Base-by-base conservation (phyloP, 805 yeast genomes). In the Yarrowia sp. region DNA sequence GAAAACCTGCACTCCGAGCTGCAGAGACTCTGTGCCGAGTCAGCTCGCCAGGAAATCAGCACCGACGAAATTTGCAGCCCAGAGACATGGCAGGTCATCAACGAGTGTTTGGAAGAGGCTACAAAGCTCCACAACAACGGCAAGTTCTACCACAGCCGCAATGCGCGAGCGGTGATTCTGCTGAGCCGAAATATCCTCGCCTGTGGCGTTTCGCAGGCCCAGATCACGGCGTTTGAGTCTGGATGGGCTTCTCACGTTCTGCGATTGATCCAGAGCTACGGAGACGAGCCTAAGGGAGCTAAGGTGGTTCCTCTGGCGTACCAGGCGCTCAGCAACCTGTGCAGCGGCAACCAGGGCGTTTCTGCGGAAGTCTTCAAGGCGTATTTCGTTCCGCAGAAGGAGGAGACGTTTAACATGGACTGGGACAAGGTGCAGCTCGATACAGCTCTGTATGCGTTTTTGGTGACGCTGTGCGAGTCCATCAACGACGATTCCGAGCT, bases 291-390 rank as follows among this genome's bases (percentile, higher is more conserved):
- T 5, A 39, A 55, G 8, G 35, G 27, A 5, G 29, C 29, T 16
- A 27, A 42, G 4, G 46, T 55, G 47, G n/a, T 38, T 27, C 61
- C 61, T 14, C 36, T 55, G 19, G 46, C 47, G 2, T 39, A 22
- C 21, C 61, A 55, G 38, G 61, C 61, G 6, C 22, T 55, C 29
- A 38, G 61, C 14, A 55, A 55, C n/a, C 22, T 51, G 22, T 51
- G 58, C 21, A 51, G 58, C 9, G 58, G 61, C 47, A 55, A 55
- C 14, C 33, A 22, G 19, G 47, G 61, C 7, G 47, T 38, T 16
- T 38, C 38, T 3, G 10, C 36, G 1, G 47, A 38, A 24, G 19
- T 38, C 9, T 55, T 38, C 25, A 36, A 38, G 47, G n/a, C 38
- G 1, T 10, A 38, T 39, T 27, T 38, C 14, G 47, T 31, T 6